These are phyloP conservation scores for Mortierella sp. DNA, from an alignment of 371 early-diverging fungal genomes.

Conservation along the genomic window DNA sequence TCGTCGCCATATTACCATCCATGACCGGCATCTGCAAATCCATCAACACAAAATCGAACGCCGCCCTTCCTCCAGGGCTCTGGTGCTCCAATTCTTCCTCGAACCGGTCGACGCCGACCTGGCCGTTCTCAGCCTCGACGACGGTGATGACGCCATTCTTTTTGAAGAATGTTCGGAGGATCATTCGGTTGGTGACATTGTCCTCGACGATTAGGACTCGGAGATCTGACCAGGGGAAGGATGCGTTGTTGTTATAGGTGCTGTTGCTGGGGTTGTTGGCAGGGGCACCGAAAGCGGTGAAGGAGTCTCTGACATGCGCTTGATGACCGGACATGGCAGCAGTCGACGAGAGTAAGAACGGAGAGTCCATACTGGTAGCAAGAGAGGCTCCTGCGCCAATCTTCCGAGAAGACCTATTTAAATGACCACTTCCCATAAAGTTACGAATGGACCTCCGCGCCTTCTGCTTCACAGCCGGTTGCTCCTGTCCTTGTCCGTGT, in stretches of 20 bases:
- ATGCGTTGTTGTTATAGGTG: neutral
- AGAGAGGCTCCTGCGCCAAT: neutral
- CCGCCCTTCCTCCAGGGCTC: conserved; percentile 1
- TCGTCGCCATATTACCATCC: conserved; percentile 59
- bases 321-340: neutral
- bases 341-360: neutral
- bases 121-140: conserved; percentile 59
- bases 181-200: conserved; percentile 57
- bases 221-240: conserved; percentile 17
- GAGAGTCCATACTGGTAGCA: neutral
- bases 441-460: conserved; percentile 31
- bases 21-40: conserved; percentile 61
- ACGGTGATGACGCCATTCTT: conserved; percentile 51
- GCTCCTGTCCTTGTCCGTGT: neutral
- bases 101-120: conserved; percentile 57
- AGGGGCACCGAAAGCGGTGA: neutral
- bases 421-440: conserved; percentile 17
- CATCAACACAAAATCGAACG: conserved; percentile 58
- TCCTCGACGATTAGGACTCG: conserved; percentile 59
- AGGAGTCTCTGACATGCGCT: neutral
- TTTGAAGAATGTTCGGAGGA: conserved; percentile 53
- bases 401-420: neutral
- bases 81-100: conserved; percentile 34
- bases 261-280: neutral
- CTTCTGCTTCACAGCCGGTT: neutral